Base-by-base conservation (phyloP, 495 filamentous ascomycete species). In the Pseudomonodictys pantanalensis region DNA sequence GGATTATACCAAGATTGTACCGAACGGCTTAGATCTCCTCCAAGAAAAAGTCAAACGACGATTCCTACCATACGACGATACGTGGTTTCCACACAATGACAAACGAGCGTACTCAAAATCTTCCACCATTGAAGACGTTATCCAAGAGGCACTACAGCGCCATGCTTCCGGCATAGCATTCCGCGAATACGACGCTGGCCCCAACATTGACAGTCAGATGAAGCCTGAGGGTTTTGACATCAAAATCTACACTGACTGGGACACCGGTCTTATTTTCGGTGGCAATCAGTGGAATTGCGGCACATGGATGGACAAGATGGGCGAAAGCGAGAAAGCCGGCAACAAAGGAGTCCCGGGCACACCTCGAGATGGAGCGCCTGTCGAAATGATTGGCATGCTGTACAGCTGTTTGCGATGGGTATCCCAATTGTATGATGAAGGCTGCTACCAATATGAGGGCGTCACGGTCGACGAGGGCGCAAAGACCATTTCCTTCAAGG, bases 251-350 rank as follows among this genome's bases (percentile, higher is more conserved):
- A 89, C 95, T 11, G 92, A 97, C 69, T 97, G 93, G 95, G 79
- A 82, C 10, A 96, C 87, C 1, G 95, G 95, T 17, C 80, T 99
- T 51, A 86, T 99, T 57, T 95, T 92, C 64, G 95, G 95, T 33
- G 95, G 95, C 32, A 97, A 87, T 63, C 90, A 97, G 69, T 77
- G 75, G 70, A 99, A 99, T 69, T 99, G 95, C 66, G 95, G 95
- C 52, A 99, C 95, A 3, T 99, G 95, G 95, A 95, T 96, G 87
- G 95, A 99, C 76, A 99, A 99, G 80, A 99, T 97, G 93, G 95
- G 95, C n/a, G 95, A 99, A 73, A 95, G 90, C 55, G 82, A 88
- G 53, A 89, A 85, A 55, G 95, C 95, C 22, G 86, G 88, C 33
- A 95, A 84, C 67, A 97, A 96, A 77, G 95, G 95, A 50, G 76